Conservation (phyloP, 805 yeast genomes). For the Lachancea sp. region DNA sequence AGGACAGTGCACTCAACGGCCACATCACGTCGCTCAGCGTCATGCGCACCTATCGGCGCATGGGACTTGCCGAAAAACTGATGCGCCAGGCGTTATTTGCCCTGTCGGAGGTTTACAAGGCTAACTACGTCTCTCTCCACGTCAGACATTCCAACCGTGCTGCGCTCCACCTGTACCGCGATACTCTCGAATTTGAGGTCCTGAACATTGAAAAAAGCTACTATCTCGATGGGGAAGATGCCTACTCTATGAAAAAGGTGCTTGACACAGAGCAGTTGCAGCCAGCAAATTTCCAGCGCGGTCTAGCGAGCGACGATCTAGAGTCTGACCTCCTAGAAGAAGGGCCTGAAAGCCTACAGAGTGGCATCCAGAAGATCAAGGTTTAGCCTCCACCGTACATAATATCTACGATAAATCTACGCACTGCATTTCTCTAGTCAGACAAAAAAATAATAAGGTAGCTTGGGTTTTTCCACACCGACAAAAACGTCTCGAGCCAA, state of each 20-base stretch:
- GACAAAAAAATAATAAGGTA: constrained; percentile 71
- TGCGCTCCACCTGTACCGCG: constrained; percentile 85
- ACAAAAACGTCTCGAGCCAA: constrained; percentile 94
- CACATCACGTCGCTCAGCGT: constrained; percentile 92
- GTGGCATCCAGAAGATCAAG: constrained; percentile 19
- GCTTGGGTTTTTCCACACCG: constrained; percentile 99
- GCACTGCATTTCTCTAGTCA: constrained; percentile 34
- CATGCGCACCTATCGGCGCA: constrained; percentile 89
- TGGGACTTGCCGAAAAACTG: constrained; percentile 88
- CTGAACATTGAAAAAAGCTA: constrained; percentile 78
- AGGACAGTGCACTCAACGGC: constrained; percentile 68
- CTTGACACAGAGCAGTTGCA: constrained; percentile 53
- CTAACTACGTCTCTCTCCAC: constrained; percentile 81
- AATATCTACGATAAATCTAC: constrained; percentile 4
- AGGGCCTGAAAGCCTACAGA: constrained; percentile 18
- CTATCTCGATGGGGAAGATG: constrained; percentile 97
- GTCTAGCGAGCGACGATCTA: constrained; percentile 50
- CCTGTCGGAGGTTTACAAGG: constrained; percentile 72
- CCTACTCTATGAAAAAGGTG: constrained; percentile 84
- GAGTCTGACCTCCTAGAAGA: constrained; percentile 39
- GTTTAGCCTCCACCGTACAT: constrained; percentile 11
- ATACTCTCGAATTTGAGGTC: constrained; percentile 77
- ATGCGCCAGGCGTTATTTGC: constrained; percentile 82
- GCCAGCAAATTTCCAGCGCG: constrained; percentile 50
- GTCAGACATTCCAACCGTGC: constrained; percentile 92